phyloP scores from a whole-genome alignment of 2,329 filamentous ascomycete species.

The Drechslera avenae region DNA sequence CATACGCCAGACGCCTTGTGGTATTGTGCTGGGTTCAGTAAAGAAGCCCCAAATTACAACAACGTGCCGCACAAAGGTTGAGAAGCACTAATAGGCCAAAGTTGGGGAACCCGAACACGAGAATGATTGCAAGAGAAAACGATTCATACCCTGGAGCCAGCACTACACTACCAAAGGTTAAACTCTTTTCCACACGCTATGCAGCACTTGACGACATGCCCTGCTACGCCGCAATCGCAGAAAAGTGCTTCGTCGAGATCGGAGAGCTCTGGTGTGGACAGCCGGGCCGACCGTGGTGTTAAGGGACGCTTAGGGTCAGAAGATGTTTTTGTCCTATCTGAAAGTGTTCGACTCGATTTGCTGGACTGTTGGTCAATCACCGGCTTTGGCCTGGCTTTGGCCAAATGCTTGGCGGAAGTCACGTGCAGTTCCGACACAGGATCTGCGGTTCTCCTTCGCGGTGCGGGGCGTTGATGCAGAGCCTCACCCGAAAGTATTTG shows the following conservation, averaged over 20 bases:
- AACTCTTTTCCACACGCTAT: slow-evolving; percentile 19
- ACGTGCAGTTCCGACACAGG: slow-evolving; percentile 12
- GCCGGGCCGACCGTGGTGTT: slow-evolving; percentile 37
- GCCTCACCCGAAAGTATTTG: neutral
- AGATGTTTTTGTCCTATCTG: neutral
- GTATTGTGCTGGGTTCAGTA: too few species aligned
- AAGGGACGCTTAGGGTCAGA: slow-evolving; percentile 30
- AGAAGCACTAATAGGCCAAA: too few species aligned
- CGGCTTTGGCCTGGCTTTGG: slow-evolving; percentile 19
- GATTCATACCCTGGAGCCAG: neutral
- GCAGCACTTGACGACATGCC: slow-evolving; percentile 24
- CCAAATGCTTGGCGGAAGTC: slow-evolving; percentile 11
- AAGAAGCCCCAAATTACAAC: too few species aligned
- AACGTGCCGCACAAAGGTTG: too few species aligned
- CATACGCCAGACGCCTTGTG: too few species aligned
- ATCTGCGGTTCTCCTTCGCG: neutral
- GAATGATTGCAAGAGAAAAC: too few species aligned
- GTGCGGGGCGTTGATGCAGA: neutral
- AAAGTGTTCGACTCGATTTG: neutral
- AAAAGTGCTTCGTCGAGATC: slow-evolving; percentile 36
- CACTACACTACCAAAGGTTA: neutral
- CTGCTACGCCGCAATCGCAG: slow-evolving; percentile 38
- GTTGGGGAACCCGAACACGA: neutral
- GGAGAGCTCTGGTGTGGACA: slow-evolving; percentile 43
- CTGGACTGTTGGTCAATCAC: slow-evolving; percentile 20